Evolutionary conservation across 331 rosid species (phyloP), one percentile per base, ranked within the genome.

Genomic region (Saraca asoca): DNA sequence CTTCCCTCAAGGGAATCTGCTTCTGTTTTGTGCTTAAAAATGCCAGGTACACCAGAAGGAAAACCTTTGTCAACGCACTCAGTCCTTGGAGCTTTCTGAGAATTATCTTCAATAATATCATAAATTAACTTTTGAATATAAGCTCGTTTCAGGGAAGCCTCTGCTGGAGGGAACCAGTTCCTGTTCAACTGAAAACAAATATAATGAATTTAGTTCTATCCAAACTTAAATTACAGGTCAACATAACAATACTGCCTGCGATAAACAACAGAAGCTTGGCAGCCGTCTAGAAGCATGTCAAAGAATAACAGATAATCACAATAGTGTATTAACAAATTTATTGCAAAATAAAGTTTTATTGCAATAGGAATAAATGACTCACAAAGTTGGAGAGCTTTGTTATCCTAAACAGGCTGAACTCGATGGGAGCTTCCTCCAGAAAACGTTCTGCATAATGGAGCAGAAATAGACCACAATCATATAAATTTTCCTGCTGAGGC

Each of bases 361-460:
- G 61, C 35, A 69, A 70, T 35, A 43, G 41, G 43, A 68, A 73
- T n/a, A n/a, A n/a, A 69, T 67, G 34, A 83, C 96, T 79, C 76
- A 90, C 96, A 42, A 87, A 90, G 45, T 72, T 56, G 46, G 95
- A 83, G 77, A 31, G 64, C 81, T 74, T 79, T 6, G 79, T 68
- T 69, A 81, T 83, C 65, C 55, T 72, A 52, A 67, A 80, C 44
- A 84, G 87, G 84, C 70, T 85, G 69, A 87, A 80, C 55, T 77
- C 68, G 62, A 58, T 37, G 51, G 95, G 88, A 65, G 92, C 88
- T 76, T 83, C 92, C 72, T 55, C 63, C 76, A 90, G 63, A 75
- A 90, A 90, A 20, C 71, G 9, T 76, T 90, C 96, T 87, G 78
- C 85, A 34, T 87, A 90, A 71, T 90, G 87, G 51, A 90, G 96